Evolutionary conservation across 352 stramenopile genomes (phyloP), one percentile per base, ranked within the genome.

Genomic region (Thalassiosira mediterranea): DNA sequence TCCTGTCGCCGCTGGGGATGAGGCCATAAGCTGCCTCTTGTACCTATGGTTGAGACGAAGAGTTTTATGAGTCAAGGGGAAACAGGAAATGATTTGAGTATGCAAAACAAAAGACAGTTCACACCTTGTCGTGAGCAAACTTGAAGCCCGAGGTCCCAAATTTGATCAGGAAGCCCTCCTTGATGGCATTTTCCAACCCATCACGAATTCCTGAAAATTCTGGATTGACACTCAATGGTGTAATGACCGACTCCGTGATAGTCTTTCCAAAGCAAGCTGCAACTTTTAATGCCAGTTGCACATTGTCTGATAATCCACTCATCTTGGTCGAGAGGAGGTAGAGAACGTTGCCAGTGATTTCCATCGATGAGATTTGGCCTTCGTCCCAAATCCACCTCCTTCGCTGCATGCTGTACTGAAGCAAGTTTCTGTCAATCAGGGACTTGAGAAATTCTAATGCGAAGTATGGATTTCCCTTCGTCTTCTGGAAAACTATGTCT

Each of bases 361-460:
- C 38, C 34, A 61, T 23, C 11, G 53, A 17, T 4, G 13, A 19
- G 21, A 75, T 75, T 21, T 37, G n/a, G 4, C 53, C 57, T 17
- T 57, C 29, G n/a, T 76, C 57, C 67, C 67, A 76, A 5, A 64
- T 17, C 67, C 67, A 76, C 19, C 37, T 19, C 13, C 48, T 53
- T n/a, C 62, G 23, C 0, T 49, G 15, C 1, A 52, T 25, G 38
- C 49, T 70, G 28, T 59, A 69, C n/a, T 19, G 2, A 4, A 76
- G 2, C 4, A 76, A 15, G 25, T 21, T 21, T 29, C 32, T n/a
- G 23, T 69, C 34, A 8, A 61, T 17, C 1, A 76, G 56, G 19
- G 67, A 57, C 19, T 56, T 47, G 8, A 76, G n/a, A 38, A 76
- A 70, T 34, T 70, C 23, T 32, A 49, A n/a, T 1, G 48, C 32